Evolutionary conservation across 352 stramenopile genomes (phyloP), one percentile per base, ranked within the genome.

Genomic region (Globisporangium cederbergense): DNA sequence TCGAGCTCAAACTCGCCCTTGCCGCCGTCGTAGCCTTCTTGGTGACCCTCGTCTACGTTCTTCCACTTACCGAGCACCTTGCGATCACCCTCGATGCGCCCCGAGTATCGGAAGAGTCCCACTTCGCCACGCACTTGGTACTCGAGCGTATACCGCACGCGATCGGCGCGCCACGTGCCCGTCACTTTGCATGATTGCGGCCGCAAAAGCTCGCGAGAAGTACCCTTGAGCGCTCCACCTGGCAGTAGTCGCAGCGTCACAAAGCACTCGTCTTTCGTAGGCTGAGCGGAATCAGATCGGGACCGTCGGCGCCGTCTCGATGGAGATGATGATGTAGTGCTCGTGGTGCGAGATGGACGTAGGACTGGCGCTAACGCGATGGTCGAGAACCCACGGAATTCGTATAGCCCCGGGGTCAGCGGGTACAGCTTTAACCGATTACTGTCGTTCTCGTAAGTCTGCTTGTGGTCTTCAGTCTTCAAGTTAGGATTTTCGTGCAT

Each of bases 61-160:
- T 73, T 54, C 79, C 79, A 91, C 59, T 76, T 86, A 2, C 82
- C 82, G 51, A 70, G 66, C 0, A 91, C 59, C 14, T 66, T 71
- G 32, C 62, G 60, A 38, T 70, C 65, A 8, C 75, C 75, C 0
- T 73, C 66, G 20, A 89, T 69, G 16, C 73, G 72, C 16, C 78
- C 82, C 0, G 75, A 88, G 56, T 91, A 91, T 25, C 74, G 71
- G 57, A 91, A 91, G 1, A 76, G 64, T 0, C 80, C 83, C 10
- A 90, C 71, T 8, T 76, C 83, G n/a, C 83, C 83, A 9, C 83
- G 83, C 18, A 91, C 83, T 4, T 71, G 69, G 34, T 89, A 91
- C 51, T 88, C 74, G 25, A 91, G 70, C 2, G 80, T 65, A 46
- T 91, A 91, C 1, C 69, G 72, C 4, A 91, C 49, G 3, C 80